These are phyloP conservation scores for Eimeria necatrix DNA, from an alignment of 169 alveolate genomes.

Conservation along the genomic window DNA sequence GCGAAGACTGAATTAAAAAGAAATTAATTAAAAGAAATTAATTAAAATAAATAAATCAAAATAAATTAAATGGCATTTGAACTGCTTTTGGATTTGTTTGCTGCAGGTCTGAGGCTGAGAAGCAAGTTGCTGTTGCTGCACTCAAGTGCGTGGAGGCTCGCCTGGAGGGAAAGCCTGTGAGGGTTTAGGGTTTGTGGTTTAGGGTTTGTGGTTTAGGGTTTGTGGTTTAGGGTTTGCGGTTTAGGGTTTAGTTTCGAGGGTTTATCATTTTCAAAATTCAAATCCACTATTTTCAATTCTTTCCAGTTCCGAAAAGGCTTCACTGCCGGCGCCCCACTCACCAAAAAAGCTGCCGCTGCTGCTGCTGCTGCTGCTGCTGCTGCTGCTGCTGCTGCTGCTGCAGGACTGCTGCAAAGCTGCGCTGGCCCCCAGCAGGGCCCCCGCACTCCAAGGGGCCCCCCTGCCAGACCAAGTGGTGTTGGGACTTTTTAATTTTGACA, in stretches of 20 bases:
- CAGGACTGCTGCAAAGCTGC: background rate
- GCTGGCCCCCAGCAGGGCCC: background rate
- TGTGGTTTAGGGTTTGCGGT: conserved; percentile 3
- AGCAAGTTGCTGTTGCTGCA: conserved; percentile 61
- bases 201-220: conserved; percentile 29
- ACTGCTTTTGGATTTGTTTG: background rate
- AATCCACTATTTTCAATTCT: background rate
- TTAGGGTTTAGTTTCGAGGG: conserved; percentile 1
- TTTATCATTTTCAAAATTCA: background rate
- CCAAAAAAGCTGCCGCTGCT: background rate
- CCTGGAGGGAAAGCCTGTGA: background rate
- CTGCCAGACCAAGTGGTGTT: conserved; percentile 27
- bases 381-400: too few species aligned
- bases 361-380: background rate
- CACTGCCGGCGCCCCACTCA: too few species aligned
- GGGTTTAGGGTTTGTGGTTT: conserved; percentile 40
- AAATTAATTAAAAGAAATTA: too few species aligned
- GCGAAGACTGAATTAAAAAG: too few species aligned
- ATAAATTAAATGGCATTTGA: background rate
- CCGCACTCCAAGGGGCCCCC: background rate
- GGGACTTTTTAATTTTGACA: background rate
- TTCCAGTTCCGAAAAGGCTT: background rate
- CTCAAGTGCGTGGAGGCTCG: conserved; percentile 32
- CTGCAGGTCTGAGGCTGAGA: conserved; percentile 72
- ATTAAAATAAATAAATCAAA: too few species aligned